A percentile compares a stretch with the other conserved stretches of the same genome.
These are phyloP conservation scores for Raffaelea ambrosiae DNA, from an alignment of 2,329 filamentous ascomycete species.

Conservation along the genomic window DNA sequence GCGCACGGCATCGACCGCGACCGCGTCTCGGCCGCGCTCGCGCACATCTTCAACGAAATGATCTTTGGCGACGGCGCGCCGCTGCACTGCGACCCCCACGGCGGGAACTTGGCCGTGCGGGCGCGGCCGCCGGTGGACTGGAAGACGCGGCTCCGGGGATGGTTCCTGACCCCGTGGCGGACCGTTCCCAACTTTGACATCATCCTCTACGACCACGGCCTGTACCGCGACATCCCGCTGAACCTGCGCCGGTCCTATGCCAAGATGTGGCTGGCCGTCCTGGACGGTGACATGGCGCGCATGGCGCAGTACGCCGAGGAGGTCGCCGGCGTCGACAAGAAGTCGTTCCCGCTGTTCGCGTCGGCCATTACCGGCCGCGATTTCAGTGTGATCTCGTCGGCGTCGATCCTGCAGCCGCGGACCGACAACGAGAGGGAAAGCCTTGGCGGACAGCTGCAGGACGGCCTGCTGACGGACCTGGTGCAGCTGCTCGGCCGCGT, in stretches of 20 bases:
- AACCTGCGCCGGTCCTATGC: constrained; percentile 77
- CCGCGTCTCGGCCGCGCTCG: constrained; percentile 84
- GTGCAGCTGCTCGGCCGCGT: constrained; percentile 84
- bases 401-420: constrained; percentile 42
- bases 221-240: constrained; percentile 86
- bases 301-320: constrained; percentile 89
- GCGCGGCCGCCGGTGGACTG: background rate
- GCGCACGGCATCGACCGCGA: constrained; percentile 82
- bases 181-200: constrained; percentile 71
- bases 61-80: constrained; percentile 87
- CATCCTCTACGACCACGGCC: constrained; percentile 90
- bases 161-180: constrained; percentile 26
- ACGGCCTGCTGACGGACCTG: constrained; percentile 80
- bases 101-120: constrained; percentile 85
- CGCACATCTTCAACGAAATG: constrained; percentile 98
- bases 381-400: constrained; percentile 63
- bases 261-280: constrained; percentile 93
- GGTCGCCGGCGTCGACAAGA: constrained; percentile 79
- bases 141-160: background rate
- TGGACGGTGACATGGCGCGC: constrained; percentile 73
- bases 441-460: constrained; percentile 77
- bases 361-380: constrained; percentile 94
- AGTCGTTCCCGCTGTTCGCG: constrained; percentile 90
- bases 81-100: constrained; percentile 93
- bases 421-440: constrained; percentile 71